phyloP scores from a whole-genome alignment of 352 stramenopile genomes.

The Phytophthora idaei region DNA sequence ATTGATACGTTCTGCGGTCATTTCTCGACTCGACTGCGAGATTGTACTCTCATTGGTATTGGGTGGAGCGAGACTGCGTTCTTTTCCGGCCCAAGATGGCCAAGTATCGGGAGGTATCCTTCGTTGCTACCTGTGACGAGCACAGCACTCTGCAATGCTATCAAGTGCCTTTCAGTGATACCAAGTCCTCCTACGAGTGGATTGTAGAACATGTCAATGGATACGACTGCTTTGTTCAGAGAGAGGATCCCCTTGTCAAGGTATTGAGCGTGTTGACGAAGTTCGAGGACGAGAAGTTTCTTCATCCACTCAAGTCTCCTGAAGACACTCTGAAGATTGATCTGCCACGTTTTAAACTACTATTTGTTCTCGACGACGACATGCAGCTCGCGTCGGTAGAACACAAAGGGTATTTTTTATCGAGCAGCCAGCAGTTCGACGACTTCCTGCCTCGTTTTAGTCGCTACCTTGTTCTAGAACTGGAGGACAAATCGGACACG shows the following conservation, averaged over 20 bases:
- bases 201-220: slow-evolving; percentile 14
- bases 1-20: slow-evolving; percentile 3
- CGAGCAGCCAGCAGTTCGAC: slow-evolving; percentile 41
- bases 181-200: slow-evolving; percentile 2
- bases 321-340: slow-evolving; percentile 36
- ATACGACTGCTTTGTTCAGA: slow-evolving; percentile 38
- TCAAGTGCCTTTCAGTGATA: slow-evolving; percentile 42
- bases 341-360: slow-evolving; percentile 47
- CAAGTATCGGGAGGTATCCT: slow-evolving; percentile 18
- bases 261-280: slow-evolving; percentile 39
- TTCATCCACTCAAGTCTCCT: slow-evolving; percentile 38
- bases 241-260: slow-evolving; percentile 2
- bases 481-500: slow-evolving; percentile 16
- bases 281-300: slow-evolving; percentile 44
- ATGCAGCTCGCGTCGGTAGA: slow-evolving; percentile 38
- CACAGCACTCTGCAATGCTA: slow-evolving; percentile 21
- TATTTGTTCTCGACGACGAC: slow-evolving; percentile 32
- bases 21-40: slow-evolving; percentile 32
- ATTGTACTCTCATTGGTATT: slow-evolving; percentile 62
- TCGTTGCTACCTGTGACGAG: slow-evolving; percentile 25
- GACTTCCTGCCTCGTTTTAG: slow-evolving; percentile 45
- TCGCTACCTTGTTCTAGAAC: slow-evolving; percentile 43
- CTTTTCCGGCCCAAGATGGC: slow-evolving; percentile 36
- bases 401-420: slow-evolving; percentile 49
- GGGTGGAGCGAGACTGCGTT: slow-evolving; percentile 45